Evolutionary conservation across 2,329 filamentous ascomycete genomes (phyloP).

Genomic region (Aureobasidium mangrovei): DNA sequence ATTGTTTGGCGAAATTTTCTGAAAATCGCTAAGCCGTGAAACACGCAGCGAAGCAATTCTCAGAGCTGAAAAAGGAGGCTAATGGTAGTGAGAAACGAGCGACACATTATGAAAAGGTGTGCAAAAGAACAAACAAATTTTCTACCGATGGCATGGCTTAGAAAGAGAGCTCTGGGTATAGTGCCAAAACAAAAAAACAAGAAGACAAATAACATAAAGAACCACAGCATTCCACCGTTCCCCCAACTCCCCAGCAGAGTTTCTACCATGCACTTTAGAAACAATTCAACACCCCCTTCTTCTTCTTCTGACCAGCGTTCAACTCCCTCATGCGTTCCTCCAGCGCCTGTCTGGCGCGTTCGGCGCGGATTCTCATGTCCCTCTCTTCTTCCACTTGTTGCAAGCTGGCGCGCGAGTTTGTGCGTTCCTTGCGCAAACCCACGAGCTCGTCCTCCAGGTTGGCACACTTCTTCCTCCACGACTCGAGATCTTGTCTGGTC

Average conservation of each 20-base stretch:
- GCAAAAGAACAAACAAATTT: neutral
- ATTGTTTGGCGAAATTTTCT: no score
- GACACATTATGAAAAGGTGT: no score
- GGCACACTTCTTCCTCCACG: constrained; percentile 77
- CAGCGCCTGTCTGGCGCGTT: constrained; percentile 77
- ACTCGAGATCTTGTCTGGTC: constrained; percentile 81
- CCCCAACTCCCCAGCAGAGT: neutral
- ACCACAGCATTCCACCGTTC: neutral
- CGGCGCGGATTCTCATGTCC: constrained; percentile 81
- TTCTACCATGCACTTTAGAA: constrained; percentile 52
- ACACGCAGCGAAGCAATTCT: no score
- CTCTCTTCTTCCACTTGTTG: constrained; percentile 95
- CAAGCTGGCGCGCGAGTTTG: constrained; percentile 53
- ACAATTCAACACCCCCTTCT: constrained; percentile 93
- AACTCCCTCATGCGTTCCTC: constrained; percentile 72
- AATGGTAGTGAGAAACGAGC: no score
- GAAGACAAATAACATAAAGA: neutral
- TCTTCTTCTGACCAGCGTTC: constrained; percentile 82
- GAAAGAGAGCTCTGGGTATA: constrained; percentile 6
- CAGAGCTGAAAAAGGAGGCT: no score
- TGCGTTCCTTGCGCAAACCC: constrained; percentile 51
- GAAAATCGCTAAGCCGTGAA: no score
- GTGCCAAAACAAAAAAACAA: neutral
- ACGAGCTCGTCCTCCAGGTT: constrained; percentile 65
- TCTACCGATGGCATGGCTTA: neutral